These are phyloP conservation scores for Aspergillus aculeatinus DNA, from an alignment of 2,329 filamentous ascomycete species.

Conservation along the genomic window DNA sequence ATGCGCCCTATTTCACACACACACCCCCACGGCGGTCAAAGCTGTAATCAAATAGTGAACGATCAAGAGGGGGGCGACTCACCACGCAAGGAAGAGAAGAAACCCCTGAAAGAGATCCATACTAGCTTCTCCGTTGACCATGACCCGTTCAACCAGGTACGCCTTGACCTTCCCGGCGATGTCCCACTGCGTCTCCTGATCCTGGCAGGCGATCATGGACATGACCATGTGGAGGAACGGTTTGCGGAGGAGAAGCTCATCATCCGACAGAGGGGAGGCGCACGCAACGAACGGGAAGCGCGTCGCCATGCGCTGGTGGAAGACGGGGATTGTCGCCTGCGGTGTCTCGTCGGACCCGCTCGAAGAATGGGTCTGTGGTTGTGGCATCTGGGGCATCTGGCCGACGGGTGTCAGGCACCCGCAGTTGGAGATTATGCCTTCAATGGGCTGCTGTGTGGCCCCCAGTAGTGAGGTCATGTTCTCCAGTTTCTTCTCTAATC, in stretches of 20 bases:
- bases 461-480: constrained; percentile 27
- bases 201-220: constrained; percentile 19
- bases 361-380: neutral
- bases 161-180: constrained; percentile 14
- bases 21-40: neutral
- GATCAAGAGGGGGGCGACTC: constrained; percentile 12
- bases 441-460: constrained; percentile 14
- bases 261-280: constrained; percentile 12
- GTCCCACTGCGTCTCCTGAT: constrained; percentile 15
- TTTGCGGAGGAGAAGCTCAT: constrained; percentile 21
- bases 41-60: neutral
- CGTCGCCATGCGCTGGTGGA: constrained; percentile 17
- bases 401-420: neutral
- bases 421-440: neutral
- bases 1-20: constrained; percentile 3
- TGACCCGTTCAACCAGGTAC: constrained; percentile 45
- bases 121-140: constrained; percentile 44
- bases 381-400: too few relatives aligned
- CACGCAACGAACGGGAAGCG: constrained; percentile 30
- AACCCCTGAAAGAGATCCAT: constrained; percentile 51
- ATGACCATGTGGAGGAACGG: constrained; percentile 26
- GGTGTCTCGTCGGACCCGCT: constrained; percentile 11
- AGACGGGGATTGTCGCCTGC: constrained; percentile 13
- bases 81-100: constrained; percentile 50
- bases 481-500: constrained; percentile 29